Evolutionary conservation across 1,139 yeast species (phyloP), one percentile per base, ranked within the genome.

Genomic region (Insectozyma bohioensis): DNA sequence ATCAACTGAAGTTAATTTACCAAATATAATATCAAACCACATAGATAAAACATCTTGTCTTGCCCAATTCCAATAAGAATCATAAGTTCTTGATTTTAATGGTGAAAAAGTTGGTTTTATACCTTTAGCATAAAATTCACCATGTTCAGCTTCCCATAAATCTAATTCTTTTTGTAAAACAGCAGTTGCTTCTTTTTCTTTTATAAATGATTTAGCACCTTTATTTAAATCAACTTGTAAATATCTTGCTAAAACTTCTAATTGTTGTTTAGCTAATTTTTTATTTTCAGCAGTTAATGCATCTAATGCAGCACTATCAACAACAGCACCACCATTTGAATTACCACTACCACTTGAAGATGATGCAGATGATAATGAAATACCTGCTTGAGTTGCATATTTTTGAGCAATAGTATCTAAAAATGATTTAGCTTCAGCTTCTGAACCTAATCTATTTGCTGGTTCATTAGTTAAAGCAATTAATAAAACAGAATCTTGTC

Each of bases 11-110:
- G 82, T 80, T 49, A 92, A 75, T 47, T 86, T 83, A 56, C 98
- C 98, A 61, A 92, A 94, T 52, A 92, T 87, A 52, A 92, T 87
- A 64, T 92, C 97, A 58, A 78, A 92, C 69, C 87, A 92, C 88
- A 92, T 84, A 33, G 90, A 80, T 49, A 92, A 69, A 42, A 94
- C 85, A 60, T 94, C 96, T 70, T 92, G 98, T 66, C 97, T 85
- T 28, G 97, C 97, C 98, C 98, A 92, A 65, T 94, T 94, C 98
- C 98, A 92, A 64, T 90, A 88, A 17, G 97, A 88, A 63, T 92
- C 97, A 61, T 92, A 92, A 35, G 85, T 80, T 71, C 98, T 85
- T 24, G 97, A 95, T 70, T 92, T 92, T 67, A 85, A 76, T 42
- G 94, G 75, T 26, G 95, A 85, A 68, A 92, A 92, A 7, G 84